These are phyloP conservation scores for Penicillium brevicompactum DNA, from an alignment of 2,329 filamentous ascomycete genomes.

Conservation along the genomic window DNA sequence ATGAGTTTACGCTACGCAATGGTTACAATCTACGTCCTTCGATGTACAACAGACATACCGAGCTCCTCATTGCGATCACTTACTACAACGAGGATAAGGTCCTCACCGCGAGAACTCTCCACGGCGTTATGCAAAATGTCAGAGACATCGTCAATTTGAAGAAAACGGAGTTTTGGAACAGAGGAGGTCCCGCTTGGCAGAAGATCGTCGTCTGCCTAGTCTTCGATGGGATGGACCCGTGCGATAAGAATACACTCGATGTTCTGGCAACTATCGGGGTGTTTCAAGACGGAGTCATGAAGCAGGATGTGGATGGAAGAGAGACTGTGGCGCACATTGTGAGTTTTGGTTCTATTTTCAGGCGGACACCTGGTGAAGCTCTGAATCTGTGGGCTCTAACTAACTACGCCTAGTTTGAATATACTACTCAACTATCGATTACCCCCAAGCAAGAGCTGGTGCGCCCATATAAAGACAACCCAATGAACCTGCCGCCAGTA, in stretches of 20 bases:
- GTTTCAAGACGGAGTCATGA: conserved; percentile 96
- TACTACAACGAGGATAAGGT: conserved; percentile 99
- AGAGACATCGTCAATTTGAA: conserved; percentile 96
- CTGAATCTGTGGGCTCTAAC: neutral
- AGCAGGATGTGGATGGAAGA: conserved; percentile 93
- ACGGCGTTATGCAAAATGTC: conserved; percentile 97
- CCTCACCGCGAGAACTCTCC: conserved; percentile 81
- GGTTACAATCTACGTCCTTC: conserved; percentile 93
- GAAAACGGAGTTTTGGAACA: conserved; percentile 98
- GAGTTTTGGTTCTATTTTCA: conserved; percentile 21
- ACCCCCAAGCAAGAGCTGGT: conserved; percentile 92
- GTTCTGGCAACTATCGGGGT: conserved; percentile 87
- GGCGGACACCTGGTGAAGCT: too few relatives aligned
- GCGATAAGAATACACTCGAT: conserved; percentile 90
- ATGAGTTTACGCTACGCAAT: conserved; percentile 96
- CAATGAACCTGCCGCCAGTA: conserved; percentile 81
- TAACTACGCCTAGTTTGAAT: conserved; percentile 67
- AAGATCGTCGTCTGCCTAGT: conserved; percentile 96
- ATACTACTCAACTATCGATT: conserved; percentile 94
- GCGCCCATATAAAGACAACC: conserved; percentile 77
- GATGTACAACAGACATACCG: conserved; percentile 97
- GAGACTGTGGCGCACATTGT: conserved; percentile 87
- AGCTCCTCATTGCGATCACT: conserved; percentile 91
- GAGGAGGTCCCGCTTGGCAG: conserved; percentile 94
- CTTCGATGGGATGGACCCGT: conserved; percentile 94